Percentiles rank a stretch among this genome's conserved stretches.
phyloP scores from a whole-genome alignment of 108 stramenopile species.

The Nitzschia sp. region DNA sequence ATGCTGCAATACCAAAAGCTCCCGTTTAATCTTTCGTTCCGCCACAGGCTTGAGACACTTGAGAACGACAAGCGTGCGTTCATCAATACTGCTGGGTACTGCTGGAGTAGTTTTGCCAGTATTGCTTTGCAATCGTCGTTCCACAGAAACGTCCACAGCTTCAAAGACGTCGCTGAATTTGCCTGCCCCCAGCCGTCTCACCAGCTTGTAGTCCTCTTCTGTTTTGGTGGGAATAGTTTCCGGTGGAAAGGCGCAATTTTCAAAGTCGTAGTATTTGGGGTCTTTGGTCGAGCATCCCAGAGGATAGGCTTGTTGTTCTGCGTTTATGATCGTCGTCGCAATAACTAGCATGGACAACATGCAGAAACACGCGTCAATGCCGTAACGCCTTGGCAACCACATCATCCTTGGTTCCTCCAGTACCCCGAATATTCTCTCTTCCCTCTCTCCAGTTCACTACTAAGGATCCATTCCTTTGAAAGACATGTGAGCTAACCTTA shows the following conservation, averaged over 20 bases:
- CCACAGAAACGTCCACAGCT: slow-evolving; percentile 61
- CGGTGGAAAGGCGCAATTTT: slow-evolving; percentile 46
- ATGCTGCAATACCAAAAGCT: slow-evolving; percentile 73
- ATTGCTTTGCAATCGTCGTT: background rate
- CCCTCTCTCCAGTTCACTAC: too few relatives aligned
- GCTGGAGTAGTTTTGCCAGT: background rate
- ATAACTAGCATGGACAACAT: background rate
- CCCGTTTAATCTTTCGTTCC: slow-evolving; percentile 83
- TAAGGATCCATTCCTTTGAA: too few relatives aligned
- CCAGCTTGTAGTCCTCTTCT: slow-evolving; percentile 50
- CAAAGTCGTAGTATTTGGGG: slow-evolving; percentile 58
- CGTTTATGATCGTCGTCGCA: background rate
- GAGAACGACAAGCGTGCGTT: slow-evolving; percentile 53
- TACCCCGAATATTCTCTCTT: too few relatives aligned
- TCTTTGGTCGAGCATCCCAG: slow-evolving; percentile 48
- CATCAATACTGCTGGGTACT: background rate
- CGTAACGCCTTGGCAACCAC: too few relatives aligned
- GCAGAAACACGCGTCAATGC: too few relatives aligned
- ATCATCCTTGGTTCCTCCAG: too few relatives aligned
- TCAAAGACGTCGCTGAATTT: slow-evolving; percentile 90
- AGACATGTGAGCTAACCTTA: too few relatives aligned
- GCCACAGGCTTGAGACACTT: slow-evolving; percentile 85
- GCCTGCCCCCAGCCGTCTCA: slow-evolving; percentile 76
- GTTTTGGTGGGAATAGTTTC: slow-evolving; percentile 31
- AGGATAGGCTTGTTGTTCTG: slow-evolving; percentile 54